Evolutionary conservation across 1,284 basidiomycete genomes (phyloP).

Genomic region (Hypsizygus ulmarius): DNA sequence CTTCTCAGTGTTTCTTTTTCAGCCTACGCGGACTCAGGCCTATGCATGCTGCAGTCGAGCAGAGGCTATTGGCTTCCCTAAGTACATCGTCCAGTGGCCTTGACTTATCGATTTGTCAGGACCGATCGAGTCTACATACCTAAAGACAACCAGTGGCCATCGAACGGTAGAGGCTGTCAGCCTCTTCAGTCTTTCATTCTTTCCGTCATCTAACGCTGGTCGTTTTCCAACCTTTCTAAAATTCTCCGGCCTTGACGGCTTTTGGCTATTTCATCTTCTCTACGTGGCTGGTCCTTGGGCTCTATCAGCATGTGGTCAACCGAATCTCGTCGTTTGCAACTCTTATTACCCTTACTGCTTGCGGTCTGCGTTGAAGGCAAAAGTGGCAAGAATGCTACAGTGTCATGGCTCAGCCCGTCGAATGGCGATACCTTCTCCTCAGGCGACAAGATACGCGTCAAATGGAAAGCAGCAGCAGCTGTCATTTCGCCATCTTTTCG

Average conservation of each 20-base stretch:
- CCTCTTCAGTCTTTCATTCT: slow-evolving; percentile 9
- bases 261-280: not conserved
- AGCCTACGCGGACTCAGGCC: too few relatives aligned
- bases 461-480: slow-evolving; percentile 24
- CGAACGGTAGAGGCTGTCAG: slow-evolving; percentile 4
- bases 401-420: slow-evolving; percentile 8
- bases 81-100: too few relatives aligned
- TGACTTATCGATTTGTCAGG: too few relatives aligned
- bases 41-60: too few relatives aligned
- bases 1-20: too few relatives aligned
- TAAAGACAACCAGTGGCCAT: too few relatives aligned
- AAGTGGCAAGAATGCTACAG: not conserved
- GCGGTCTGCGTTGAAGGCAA: not conserved
- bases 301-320: not conserved
- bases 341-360: not conserved
- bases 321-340: not conserved
- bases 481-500: slow-evolving; percentile 28
- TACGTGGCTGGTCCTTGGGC: too few relatives aligned
- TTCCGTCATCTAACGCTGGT: slow-evolving; percentile 14
- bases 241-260: slow-evolving; percentile 11
- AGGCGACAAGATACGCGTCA: slow-evolving; percentile 28
- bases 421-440: slow-evolving; percentile 13
- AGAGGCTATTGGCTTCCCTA: too few relatives aligned
- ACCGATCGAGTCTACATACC: too few relatives aligned
- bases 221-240: slow-evolving; percentile 9